A percentile compares a stretch with the other conserved stretches of the same genome.
phyloP scores from a whole-genome alignment of 108 stramenopile genomes.

The Nitzschia sp. region DNA sequence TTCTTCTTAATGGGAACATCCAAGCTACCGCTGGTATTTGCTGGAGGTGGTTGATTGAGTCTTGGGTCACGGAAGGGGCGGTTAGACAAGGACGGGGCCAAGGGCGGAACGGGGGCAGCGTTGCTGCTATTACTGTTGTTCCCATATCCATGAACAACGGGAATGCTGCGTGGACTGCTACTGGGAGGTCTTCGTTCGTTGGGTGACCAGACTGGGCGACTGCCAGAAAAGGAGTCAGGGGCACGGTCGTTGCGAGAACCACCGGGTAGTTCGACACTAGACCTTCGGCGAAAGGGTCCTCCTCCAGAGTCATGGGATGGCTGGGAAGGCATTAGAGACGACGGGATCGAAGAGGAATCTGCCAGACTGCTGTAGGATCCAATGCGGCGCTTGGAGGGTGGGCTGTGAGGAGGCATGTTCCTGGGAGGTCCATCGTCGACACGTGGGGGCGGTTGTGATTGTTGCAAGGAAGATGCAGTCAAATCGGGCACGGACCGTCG shows the following conservation, averaged over 20 bases:
- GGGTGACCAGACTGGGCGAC: background rate
- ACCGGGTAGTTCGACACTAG: too few relatives aligned
- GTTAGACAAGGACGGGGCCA: conserved; percentile 2
- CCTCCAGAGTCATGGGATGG: background rate
- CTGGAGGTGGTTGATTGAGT: too few relatives aligned
- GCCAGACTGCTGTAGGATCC: conserved; percentile 45
- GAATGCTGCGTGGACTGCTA: background rate
- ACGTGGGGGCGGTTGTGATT: background rate
- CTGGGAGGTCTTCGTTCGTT: conserved; percentile 1
- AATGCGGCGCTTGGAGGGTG: conserved; percentile 20
- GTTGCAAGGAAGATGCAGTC: background rate
- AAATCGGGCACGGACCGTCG: conserved; percentile 11
- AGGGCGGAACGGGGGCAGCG: background rate
- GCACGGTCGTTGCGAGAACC: conserved; percentile 2
- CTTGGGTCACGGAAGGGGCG: too few relatives aligned
- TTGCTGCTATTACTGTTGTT: background rate
- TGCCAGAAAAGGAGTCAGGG: background rate
- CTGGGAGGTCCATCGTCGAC: conserved; percentile 6
- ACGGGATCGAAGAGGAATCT: conserved; percentile 17
- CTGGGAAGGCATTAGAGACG: conserved; percentile 11
- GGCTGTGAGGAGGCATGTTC: conserved; percentile 4
- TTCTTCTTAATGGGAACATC: too few relatives aligned
- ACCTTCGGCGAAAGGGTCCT: background rate
- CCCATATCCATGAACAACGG: background rate
- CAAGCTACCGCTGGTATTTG: too few relatives aligned